A percentile compares a stretch with the other conserved stretches of the same genome.
Conservation (phyloP, 345 rosid genomes). For the Bruguiera gymnorhiza region DNA sequence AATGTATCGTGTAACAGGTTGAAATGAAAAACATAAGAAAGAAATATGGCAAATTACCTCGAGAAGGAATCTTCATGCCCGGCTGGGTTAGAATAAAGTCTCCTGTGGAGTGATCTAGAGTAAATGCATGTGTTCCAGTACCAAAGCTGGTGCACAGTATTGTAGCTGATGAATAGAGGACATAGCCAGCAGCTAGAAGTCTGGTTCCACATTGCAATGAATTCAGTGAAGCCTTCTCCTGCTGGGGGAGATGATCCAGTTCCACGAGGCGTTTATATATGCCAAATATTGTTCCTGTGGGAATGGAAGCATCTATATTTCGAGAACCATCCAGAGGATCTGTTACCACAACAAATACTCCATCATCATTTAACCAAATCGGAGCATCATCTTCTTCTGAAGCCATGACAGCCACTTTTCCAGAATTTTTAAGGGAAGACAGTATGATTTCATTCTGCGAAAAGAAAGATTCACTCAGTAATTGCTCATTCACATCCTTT, state of each 20-base stretch:
- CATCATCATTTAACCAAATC: constrained; percentile 65
- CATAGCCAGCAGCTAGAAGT: constrained; percentile 84
- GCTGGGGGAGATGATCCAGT: constrained; percentile 65
- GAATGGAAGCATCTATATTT: constrained; percentile 88
- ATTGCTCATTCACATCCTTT: not conserved
- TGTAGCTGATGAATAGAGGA: constrained; percentile 89
- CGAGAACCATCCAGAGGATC: constrained; percentile 97
- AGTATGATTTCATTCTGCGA: constrained; percentile 77
- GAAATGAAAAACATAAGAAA: not conserved
- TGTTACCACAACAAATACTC: constrained; percentile 72
- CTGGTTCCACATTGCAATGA: constrained; percentile 73
- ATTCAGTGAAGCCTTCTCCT: constrained; percentile 69
- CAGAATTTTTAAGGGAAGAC: constrained; percentile 69
- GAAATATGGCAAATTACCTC: constrained; percentile 45
- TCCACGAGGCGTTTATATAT: constrained; percentile 65
- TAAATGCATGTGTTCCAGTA: constrained; percentile 90
- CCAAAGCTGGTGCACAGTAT: constrained; percentile 79
- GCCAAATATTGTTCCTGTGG: constrained; percentile 88
- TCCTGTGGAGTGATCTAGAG: constrained; percentile 76
- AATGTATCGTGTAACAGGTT: not conserved
- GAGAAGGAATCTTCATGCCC: constrained; percentile 67
- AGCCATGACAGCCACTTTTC: constrained; percentile 91
- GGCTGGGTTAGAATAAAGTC: constrained; percentile 85
- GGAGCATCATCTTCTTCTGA: constrained; percentile 86
- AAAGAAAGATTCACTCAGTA: constrained; percentile 11